A percentile compares a stretch with the other conserved stretches of the same genome.
Evolutionary conservation across 345 rosid species (phyloP).

Genomic region (Arabis alpina): DNA sequence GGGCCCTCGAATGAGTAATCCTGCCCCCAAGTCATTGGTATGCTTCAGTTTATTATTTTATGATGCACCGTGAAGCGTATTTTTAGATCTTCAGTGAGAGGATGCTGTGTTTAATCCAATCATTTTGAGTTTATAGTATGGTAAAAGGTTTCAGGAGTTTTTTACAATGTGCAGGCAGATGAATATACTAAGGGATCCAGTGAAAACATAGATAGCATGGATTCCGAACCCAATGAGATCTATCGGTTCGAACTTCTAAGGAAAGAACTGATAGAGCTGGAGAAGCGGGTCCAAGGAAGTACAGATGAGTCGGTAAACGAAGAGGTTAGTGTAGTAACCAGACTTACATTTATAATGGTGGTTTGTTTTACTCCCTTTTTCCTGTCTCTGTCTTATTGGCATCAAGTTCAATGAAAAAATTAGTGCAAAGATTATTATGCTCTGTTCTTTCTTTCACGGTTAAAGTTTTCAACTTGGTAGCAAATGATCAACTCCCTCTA

Average conservation of each 20-base stretch:
- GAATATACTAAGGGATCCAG: conserved; percentile 44
- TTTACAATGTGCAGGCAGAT: conserved; percentile 58
- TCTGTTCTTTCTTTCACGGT: conserved; percentile 12
- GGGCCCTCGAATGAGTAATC: conserved; percentile 48
- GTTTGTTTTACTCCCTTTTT: not conserved
- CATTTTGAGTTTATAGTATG: conserved; percentile 21
- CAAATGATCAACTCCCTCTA: conserved; percentile 17
- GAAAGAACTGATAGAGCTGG: conserved; percentile 92
- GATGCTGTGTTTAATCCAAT: conserved; percentile 14
- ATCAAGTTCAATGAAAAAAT: not conserved
- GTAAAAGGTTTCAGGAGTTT: conserved; percentile 23
- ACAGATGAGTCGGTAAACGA: conserved; percentile 65
- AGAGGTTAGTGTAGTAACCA: conserved; percentile 55
- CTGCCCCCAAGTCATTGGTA: conserved; percentile 47
- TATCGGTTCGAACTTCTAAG: conserved; percentile 77
- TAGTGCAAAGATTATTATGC: not conserved
- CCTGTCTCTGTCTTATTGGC: not conserved
- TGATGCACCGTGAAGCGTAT: not conserved
- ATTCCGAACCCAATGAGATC: conserved; percentile 68
- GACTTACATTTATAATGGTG: not conserved
- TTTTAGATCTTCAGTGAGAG: not conserved
- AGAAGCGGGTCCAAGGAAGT: conserved; percentile 82
- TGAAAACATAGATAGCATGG: conserved; percentile 43
- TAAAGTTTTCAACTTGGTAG: conserved; percentile 18
- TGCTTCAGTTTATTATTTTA: conserved; percentile 24